Evolutionary conservation across 176 grass and related monocot species (phyloP), one percentile per base, ranked within the genome.

Genomic region (Calamus simplicifolius): DNA sequence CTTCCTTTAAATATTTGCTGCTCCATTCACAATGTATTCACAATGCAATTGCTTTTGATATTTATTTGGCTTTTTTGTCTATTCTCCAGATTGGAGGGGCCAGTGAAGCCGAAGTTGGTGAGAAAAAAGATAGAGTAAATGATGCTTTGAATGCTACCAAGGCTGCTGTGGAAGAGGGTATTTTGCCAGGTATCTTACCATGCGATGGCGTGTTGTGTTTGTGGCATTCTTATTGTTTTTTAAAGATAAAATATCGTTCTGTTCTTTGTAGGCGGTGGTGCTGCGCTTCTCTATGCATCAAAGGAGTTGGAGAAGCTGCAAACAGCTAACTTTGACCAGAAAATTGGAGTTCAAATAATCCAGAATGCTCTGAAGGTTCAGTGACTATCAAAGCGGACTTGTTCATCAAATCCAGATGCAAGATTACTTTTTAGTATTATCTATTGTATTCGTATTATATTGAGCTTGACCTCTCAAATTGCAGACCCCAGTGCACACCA

Each of bases 341-440:
- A 85, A 76, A 98, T 98, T n/a, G 94, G 88, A 27, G 94, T 98
- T 17, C 94, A 98, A 56, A 98, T 98, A 27, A 98, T 98, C 81
- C 94, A 98, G 56, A 98, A 98, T 71, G 84, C 94, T 63, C 70
- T 92, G 62, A 98, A 92, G 93, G 93, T 98, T 23, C n/a, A 13
- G 6, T 43, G 35, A 13, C 35, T 43, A 43, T 13, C 35, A 3
- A 43, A 38, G 12, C 12, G 8, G 12, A 43, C 35, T 13, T 43
- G 35, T 43, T 43, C 35, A 43, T 43, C 35, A 12, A 43, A 12
- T 43, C 2, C 10, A 13, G 35, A 43, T 43, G 35, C 35, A 12
- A 43, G 35, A 43, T 43, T 43, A 23, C 1, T 23, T 23, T 23
- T 23, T 23, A 23, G 1, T 23, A 23, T 43, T 43, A 43, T 43